Conservation (phyloP, 352 stramenopile genomes). For the Chrysophaeum taylorii region DNA sequence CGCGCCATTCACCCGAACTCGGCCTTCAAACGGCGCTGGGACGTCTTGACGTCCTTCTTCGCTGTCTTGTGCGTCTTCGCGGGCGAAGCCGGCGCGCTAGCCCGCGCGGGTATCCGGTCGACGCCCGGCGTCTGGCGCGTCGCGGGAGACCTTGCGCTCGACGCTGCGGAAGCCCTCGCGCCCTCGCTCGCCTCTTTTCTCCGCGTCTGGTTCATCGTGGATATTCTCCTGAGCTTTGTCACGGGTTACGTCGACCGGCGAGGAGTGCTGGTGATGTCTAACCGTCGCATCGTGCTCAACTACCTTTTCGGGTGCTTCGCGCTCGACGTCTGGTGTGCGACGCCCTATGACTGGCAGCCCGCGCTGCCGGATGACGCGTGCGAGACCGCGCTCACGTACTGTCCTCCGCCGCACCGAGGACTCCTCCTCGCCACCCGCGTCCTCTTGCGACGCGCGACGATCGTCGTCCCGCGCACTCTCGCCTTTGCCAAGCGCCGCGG, state of each 20-base stretch:
- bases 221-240: conserved; percentile 32
- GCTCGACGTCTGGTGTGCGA: conserved; percentile 26
- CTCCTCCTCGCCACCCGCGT: too few relatives aligned
- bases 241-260: conserved; percentile 31
- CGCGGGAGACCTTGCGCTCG: not conserved
- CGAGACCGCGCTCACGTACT: not conserved
- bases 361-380: too few relatives aligned
- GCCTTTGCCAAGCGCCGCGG: too few relatives aligned
- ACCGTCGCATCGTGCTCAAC: conserved; percentile 18
- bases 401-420: not conserved
- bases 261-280: conserved; percentile 26
- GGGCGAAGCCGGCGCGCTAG: conserved; percentile 32
- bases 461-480: too few relatives aligned
- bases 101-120: not conserved
- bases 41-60: conserved; percentile 34
- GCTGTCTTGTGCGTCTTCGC: conserved; percentile 43
- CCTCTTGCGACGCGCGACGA: too few relatives aligned
- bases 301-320: conserved; percentile 32
- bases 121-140: too few relatives aligned
- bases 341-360: conserved; percentile 32
- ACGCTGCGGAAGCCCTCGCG: conserved; percentile 28
- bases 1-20: not conserved
- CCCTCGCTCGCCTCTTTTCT: conserved; percentile 10
- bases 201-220: conserved; percentile 33
- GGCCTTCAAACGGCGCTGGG: conserved; percentile 10